Percentiles rank a stretch among this genome's conserved stretches.
Conservation (phyloP, 2,329 filamentous ascomycete species). For the Colletotrichum plurivorum region DNA sequence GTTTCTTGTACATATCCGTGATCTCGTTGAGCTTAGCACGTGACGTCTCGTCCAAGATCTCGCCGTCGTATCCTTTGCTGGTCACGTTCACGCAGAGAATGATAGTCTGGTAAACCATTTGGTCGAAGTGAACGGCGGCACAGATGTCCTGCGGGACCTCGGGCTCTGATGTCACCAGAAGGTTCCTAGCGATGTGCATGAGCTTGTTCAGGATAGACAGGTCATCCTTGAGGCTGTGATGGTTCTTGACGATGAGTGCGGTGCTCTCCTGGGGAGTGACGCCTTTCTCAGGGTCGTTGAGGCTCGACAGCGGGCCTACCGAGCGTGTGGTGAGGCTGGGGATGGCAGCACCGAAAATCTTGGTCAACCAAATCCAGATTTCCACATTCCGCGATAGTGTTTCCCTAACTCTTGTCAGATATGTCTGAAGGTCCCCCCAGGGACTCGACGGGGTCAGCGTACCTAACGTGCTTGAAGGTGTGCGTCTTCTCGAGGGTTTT, state of each 20-base stretch:
- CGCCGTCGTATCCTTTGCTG: slow-evolving; percentile 76
- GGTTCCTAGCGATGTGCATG: slow-evolving; percentile 76
- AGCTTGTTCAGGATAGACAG: slow-evolving; percentile 75
- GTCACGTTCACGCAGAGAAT: slow-evolving; percentile 77
- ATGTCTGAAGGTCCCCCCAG: slow-evolving; percentile 18
- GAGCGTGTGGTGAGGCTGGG: slow-evolving; percentile 73
- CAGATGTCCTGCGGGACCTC: slow-evolving; percentile 77
- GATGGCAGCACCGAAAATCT: slow-evolving; percentile 73
- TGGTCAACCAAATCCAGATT: slow-evolving; percentile 76
- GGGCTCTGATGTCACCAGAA: slow-evolving; percentile 75
- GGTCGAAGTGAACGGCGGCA: slow-evolving; percentile 74
- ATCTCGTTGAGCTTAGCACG: slow-evolving; percentile 73
- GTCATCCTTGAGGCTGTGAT: slow-evolving; percentile 72
- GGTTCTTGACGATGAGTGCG: slow-evolving; percentile 74
- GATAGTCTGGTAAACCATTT: slow-evolving; percentile 76
- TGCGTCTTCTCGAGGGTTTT: slow-evolving; percentile 76
- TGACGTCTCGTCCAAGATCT: slow-evolving; percentile 71
- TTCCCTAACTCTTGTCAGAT: slow-evolving; percentile 59
- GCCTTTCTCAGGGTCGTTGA: slow-evolving; percentile 68
- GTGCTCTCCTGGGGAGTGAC: slow-evolving; percentile 75
- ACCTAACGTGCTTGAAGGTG: slow-evolving; percentile 72
- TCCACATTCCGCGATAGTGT: slow-evolving; percentile 73
- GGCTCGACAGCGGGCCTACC: slow-evolving; percentile 67
- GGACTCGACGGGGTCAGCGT: slow-evolving; percentile 25
- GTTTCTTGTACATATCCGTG: slow-evolving; percentile 76